A percentile compares a stretch with the other conserved stretches of the same genome.
Conservation (phyloP, 129 eudicot species). For the Artemisia argyi region DNA sequence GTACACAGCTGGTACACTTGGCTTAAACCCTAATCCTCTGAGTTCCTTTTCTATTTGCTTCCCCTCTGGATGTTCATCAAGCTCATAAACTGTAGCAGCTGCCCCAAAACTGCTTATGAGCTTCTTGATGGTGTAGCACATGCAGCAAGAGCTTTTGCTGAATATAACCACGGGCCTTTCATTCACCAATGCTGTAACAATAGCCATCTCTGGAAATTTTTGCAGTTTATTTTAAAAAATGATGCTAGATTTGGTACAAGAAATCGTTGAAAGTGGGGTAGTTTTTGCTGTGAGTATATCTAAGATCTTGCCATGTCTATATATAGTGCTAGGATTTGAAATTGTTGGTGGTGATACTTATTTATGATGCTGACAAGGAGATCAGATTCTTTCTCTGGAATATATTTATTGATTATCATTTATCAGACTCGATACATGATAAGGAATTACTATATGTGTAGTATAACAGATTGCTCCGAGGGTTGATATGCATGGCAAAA, state of each 20-base stretch:
- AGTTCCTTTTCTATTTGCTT: conserved; percentile 54
- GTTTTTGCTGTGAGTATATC: conserved; percentile 15
- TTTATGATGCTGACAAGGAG: conserved; percentile 15
- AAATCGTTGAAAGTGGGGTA: conserved; percentile 1
- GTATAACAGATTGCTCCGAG: no score
- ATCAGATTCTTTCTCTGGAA: conserved; percentile 19
- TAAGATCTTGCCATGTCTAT: conserved; percentile 15
- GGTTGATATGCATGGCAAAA: conserved; percentile 17
- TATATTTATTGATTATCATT: background rate
- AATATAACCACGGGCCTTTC: conserved; percentile 66
- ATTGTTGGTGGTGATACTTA: background rate
- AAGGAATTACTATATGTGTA: conserved; percentile 8
- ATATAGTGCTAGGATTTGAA: conserved; percentile 32
- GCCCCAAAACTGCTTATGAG: conserved; percentile 74
- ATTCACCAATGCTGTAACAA: conserved; percentile 40
- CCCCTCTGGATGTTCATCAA: conserved; percentile 66
- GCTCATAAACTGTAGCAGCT: conserved; percentile 58
- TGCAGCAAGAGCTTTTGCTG: conserved; percentile 69
- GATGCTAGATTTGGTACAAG: conserved; percentile 7
- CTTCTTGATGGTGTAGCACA: conserved; percentile 57
- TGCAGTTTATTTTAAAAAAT: background rate
- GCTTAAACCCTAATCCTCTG: conserved; percentile 47
- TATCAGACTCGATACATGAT: background rate
- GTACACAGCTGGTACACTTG: conserved; percentile 72
- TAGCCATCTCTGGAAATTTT: conserved; percentile 34